Percentiles rank a stretch among this genome's conserved stretches.
phyloP scores from a whole-genome alignment of 1,284 basidiomycete genomes.

The Ganoderma leucocontextum region DNA sequence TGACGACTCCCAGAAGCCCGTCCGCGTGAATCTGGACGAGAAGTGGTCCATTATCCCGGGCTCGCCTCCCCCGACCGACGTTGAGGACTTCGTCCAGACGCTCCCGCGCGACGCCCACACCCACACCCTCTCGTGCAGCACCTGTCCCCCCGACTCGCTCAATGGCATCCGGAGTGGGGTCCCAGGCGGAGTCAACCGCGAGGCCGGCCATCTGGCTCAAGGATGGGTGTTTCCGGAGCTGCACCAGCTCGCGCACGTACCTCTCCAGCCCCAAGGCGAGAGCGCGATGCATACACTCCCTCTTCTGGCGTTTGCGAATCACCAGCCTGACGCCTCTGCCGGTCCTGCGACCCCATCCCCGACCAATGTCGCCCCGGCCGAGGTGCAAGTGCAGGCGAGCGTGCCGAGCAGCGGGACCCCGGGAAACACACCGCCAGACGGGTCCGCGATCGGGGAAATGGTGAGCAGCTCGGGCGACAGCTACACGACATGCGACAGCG shows the following conservation, averaged over 20 bases:
- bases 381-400: constrained; percentile 6
- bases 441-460: not conserved
- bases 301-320: constrained; percentile 32
- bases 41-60: constrained; percentile 31
- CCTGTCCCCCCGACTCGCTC: constrained; percentile 29
- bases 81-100: constrained; percentile 17
- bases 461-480: constrained; percentile 40
- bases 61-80: constrained; percentile 15
- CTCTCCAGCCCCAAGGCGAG: constrained; percentile 25
- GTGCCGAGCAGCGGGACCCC: constrained; percentile 4
- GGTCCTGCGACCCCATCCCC: not conserved
- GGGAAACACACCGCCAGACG: not conserved
- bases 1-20: constrained; percentile 11
- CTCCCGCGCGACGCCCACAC: constrained; percentile 24
- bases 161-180: constrained; percentile 25
- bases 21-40: constrained; percentile 22
- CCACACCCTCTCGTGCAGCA: constrained; percentile 32
- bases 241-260: not conserved
- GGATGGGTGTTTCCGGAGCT: constrained; percentile 17
- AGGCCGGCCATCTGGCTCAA: constrained; percentile 23
- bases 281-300: constrained; percentile 41
- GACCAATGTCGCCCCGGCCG: not conserved
- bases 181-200: constrained; percentile 21
- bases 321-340: not conserved
- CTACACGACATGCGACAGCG: constrained; percentile 43